These are phyloP conservation scores for Boletus sensibilis DNA, from an alignment of 768 basidiomycete species.

Conservation along the genomic window DNA sequence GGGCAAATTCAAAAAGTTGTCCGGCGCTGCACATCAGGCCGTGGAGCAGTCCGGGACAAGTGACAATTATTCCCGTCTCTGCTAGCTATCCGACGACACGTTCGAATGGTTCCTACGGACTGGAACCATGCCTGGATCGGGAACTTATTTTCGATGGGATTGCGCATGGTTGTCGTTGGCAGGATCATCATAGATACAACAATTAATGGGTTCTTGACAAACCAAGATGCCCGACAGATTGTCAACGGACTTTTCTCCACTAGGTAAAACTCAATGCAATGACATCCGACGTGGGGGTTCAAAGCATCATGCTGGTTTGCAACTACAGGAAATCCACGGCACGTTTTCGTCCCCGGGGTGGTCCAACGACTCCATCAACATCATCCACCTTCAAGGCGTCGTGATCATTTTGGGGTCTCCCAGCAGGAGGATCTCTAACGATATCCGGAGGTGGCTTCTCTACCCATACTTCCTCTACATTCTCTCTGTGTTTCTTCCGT, in stretches of 20 bases:
- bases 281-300: neutral
- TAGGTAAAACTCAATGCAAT: neutral
- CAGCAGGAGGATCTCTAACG: constrained; percentile 37
- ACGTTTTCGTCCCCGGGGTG: constrained; percentile 53
- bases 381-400: constrained; percentile 12
- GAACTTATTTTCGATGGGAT: neutral
- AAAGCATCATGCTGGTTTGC: neutral
- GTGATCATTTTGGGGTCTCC: constrained; percentile 11
- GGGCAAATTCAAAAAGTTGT: constrained; percentile 65
- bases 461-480: constrained; percentile 59
- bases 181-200: neutral
- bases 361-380: constrained; percentile 24
- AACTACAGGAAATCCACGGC: constrained; percentile 74
- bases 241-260: neutral
- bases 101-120: neutral
- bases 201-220: neutral
- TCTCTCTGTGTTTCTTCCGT: constrained; percentile 38
- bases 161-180: neutral
- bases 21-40: neutral
- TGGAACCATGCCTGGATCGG: neutral
- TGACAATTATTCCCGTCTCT: neutral
- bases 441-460: constrained; percentile 58
- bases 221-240: too few relatives aligned
- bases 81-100: neutral
- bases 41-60: neutral